Base-by-base conservation (phyloP, 2,329 filamentous ascomycete species). In the Cladosporium sp. region DNA sequence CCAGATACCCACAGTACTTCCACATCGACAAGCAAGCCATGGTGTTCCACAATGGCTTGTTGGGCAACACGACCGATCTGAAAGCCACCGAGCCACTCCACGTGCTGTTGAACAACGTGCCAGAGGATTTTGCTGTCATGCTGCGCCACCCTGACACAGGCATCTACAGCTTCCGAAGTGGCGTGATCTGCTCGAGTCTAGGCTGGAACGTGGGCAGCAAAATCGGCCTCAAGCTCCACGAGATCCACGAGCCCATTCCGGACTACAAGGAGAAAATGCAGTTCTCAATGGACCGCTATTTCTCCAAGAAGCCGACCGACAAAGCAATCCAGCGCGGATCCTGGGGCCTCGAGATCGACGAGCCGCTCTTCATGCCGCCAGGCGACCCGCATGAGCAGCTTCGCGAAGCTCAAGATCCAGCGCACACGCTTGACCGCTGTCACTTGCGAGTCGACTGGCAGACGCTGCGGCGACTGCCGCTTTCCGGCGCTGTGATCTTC, bases 211-310 rank as follows among this genome's bases (percentile, higher is more conserved):
- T 94, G 0, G 82, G 78, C 0, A 82, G 81, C 22, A 94, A 95
- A 75, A 85, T 94, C 55, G 89, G 89, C 0, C 73, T 86, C 63
- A 80, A 81, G 20, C 75, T 96, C 13, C 78, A 85, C 10, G 81
- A 85, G 58, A 93, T 96, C 60, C 91, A 96, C 68, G 74, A 74
- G 1, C 79, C 82, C 0, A 87, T 96, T 20, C 90, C 91, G 0
- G 89, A 94, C 65, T 95, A 93, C 71, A 89, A 89, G 63, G 87
- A 90, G 70, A 95, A 92, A 76, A 91, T 95, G 88, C 83, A 88
- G 36, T 88, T 91, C 62, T 91, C 88, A 39, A 92, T 96, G 87
- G 90, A 95, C 66, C 80, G 89, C n/a, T 94, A 85, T 72, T 95
- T 96, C 68, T 83, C 86, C 28, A 92, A 90, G 68, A 84, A 91